A percentile compares a stretch with the other conserved stretches of the same genome.
Conservation (phyloP, 1,139 yeast genomes). For the Entelexis paramagnoliae region DNA sequence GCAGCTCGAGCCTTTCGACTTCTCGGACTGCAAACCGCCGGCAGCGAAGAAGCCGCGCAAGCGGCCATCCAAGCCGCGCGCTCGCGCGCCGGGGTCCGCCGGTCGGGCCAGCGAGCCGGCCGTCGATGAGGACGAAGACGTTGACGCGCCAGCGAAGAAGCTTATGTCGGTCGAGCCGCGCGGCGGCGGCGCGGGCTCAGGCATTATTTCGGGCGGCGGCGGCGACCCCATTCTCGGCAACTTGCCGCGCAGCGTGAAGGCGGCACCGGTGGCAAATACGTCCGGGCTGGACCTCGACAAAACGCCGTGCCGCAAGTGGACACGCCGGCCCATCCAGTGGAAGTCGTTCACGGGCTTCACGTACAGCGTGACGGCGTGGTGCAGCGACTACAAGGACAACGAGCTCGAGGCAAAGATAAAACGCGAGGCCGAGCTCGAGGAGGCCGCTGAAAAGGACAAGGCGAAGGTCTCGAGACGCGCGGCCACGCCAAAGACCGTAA, state of each 20-base stretch:
- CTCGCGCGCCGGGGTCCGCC: neutral
- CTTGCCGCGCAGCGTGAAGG: conserved; percentile 21
- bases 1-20: conserved; percentile 15
- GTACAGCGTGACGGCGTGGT: conserved; percentile 40
- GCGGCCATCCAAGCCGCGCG: conserved; percentile 10
- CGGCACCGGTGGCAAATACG: conserved; percentile 23
- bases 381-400: conserved; percentile 25
- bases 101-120: neutral
- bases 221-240: conserved; percentile 21
- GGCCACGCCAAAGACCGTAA: neutral
- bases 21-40: conserved; percentile 11
- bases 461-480: neutral
- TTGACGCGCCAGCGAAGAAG: neutral
- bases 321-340: conserved; percentile 38
- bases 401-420: conserved; percentile 11
- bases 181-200: conserved; percentile 1
- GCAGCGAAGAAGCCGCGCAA: conserved; percentile 11
- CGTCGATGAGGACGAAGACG: neutral
- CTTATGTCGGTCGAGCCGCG: conserved; percentile 3
- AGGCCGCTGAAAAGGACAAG: neutral
- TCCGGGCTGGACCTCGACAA: conserved; percentile 27
- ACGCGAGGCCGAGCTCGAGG: conserved; percentile 10
- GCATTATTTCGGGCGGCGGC: conserved; percentile 9
- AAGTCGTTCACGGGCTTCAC: conserved; percentile 54
- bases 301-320: conserved; percentile 44